Evolutionary conservation across 768 basidiomycete genomes (phyloP).

Genomic region (Leucosporidium yakuticum): DNA sequence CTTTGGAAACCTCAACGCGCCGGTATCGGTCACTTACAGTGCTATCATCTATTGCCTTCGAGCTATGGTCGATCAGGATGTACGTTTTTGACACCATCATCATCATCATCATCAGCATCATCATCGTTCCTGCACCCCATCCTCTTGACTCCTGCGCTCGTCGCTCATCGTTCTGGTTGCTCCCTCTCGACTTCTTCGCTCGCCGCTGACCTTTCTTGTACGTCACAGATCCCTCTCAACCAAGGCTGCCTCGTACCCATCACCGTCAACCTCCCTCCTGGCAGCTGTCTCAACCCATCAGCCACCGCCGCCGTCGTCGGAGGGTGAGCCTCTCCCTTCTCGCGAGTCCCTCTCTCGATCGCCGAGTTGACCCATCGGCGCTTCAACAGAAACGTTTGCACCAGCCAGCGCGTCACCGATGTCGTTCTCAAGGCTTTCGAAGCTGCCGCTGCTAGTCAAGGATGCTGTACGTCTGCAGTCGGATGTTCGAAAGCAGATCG

Average conservation of each 20-base stretch:
- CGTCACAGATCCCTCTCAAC: constrained; percentile 68
- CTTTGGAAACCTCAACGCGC: constrained; percentile 77
- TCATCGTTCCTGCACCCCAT: too few species aligned
- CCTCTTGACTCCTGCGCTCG: too few species aligned
- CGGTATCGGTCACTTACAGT: constrained; percentile 61
- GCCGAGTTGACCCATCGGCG: not conserved
- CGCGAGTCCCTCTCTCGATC: too few species aligned
- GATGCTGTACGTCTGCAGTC: constrained; percentile 40
- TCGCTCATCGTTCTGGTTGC: too few species aligned
- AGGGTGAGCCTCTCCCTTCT: constrained; percentile 45
- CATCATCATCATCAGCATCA: too few species aligned
- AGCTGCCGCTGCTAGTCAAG: constrained; percentile 86
- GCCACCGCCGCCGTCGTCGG: constrained; percentile 86
- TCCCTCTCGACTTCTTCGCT: too few species aligned
- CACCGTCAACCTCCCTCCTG: constrained; percentile 68
- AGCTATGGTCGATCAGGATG: constrained; percentile 36
- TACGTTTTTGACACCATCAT: not conserved
- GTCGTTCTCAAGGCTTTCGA: constrained; percentile 89
- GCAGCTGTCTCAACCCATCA: constrained; percentile 71
- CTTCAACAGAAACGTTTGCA: constrained; percentile 39
- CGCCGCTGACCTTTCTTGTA: not conserved
- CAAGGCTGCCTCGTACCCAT: constrained; percentile 69
- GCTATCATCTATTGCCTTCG: constrained; percentile 44
- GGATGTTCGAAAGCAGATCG: not conserved
- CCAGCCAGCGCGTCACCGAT: constrained; percentile 86